Conservation (phyloP, 1,139 yeast genomes). For the Scheffersomyces illinoinensis region DNA sequence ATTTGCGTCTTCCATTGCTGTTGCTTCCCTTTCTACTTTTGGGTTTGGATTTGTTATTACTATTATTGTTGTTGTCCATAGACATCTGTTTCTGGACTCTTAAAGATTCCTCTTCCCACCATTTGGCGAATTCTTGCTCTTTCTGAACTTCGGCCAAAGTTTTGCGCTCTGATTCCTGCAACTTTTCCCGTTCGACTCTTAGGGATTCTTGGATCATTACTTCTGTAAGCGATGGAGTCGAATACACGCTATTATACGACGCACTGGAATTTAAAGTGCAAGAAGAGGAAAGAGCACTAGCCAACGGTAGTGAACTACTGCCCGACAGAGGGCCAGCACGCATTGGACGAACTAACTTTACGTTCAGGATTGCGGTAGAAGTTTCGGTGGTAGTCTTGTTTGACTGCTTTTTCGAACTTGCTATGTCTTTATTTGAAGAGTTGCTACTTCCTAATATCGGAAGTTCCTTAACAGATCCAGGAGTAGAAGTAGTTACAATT, state of each 20-base stretch:
- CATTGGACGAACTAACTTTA: background rate
- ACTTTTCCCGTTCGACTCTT: slow-evolving; percentile 34
- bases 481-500: background rate
- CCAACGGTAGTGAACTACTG: background rate
- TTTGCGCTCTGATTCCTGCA: slow-evolving; percentile 31
- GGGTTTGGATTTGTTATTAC: background rate
- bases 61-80: slow-evolving; percentile 1
- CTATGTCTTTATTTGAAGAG: background rate
- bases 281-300: background rate
- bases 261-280: background rate
- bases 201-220: slow-evolving; percentile 52
- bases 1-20: background rate
- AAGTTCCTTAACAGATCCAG: background rate
- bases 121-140: slow-evolving; percentile 75
- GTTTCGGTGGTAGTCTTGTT: background rate
- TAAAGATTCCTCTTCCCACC: slow-evolving; percentile 79
- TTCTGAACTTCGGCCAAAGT: slow-evolving; percentile 70
- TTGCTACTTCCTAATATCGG: slow-evolving; percentile 7
- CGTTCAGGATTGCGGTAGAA: background rate
- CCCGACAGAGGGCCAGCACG: background rate
- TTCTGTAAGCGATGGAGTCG: slow-evolving; percentile 33
- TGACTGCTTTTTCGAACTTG: background rate
- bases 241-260: slow-evolving; percentile 1
- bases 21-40: background rate
- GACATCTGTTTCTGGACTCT: slow-evolving; percentile 56